These are phyloP conservation scores for Aspergillus ustus DNA, from an alignment of 2,329 filamentous ascomycete species.

Conservation along the genomic window DNA sequence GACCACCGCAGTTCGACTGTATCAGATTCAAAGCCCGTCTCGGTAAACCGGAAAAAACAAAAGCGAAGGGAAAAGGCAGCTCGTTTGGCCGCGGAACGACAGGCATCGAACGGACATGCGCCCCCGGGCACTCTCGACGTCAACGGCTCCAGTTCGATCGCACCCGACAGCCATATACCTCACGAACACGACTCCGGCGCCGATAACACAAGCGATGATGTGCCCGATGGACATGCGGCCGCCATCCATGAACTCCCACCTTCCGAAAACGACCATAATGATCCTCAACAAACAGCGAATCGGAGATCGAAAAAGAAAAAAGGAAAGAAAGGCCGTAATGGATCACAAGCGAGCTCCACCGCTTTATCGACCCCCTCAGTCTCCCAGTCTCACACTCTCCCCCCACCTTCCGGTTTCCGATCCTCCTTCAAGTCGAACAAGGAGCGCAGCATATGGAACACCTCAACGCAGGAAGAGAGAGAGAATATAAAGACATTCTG, in stretches of 20 bases:
- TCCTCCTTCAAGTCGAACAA: conserved; percentile 59
- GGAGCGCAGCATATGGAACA: conserved; percentile 93
- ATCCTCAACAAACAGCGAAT: conserved; percentile 28
- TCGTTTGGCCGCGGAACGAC: conserved; percentile 65
- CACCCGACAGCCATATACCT: conserved; percentile 33
- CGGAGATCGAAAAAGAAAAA: conserved; percentile 50
- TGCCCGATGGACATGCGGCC: conserved; percentile 61
- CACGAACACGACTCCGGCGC: conserved; percentile 39
- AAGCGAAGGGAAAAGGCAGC: conserved; percentile 88
- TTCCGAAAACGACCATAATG: conserved; percentile 28
- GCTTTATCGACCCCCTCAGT: conserved; percentile 51
- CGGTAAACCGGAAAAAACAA: conserved; percentile 91
- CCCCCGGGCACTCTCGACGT: conserved; percentile 35
- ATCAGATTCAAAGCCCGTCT: conserved; percentile 42
- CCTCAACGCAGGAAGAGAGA: conserved; percentile 88
- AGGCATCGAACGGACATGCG: conserved; percentile 38
- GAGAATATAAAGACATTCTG: conserved; percentile 98
- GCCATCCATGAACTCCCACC: conserved; percentile 37
- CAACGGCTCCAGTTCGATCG: conserved; percentile 39
- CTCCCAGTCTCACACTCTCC: conserved; percentile 46
- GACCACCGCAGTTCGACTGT: conserved; percentile 15
- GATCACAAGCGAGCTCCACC: conserved; percentile 44
- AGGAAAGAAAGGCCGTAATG: conserved; percentile 41
- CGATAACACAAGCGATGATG: conserved; percentile 55
- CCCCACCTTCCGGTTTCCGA: conserved; percentile 48